Evolutionary conservation across 345 rosid genomes (phyloP).

Genomic region (Tarenaya hassleriana): DNA sequence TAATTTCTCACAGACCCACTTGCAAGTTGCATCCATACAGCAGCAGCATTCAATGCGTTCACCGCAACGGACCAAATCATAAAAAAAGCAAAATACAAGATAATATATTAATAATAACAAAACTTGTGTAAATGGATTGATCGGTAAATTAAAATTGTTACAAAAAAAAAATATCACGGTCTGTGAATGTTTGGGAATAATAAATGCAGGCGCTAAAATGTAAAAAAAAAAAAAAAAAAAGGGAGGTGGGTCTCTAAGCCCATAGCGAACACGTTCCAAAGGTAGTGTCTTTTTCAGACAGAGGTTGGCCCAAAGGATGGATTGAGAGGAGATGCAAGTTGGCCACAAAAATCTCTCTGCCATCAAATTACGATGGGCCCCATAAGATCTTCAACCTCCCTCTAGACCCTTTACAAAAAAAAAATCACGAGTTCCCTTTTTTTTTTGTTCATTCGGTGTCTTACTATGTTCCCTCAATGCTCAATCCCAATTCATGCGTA

Average conservation of each 20-base stretch:
- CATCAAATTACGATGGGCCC: slow-evolving; percentile 27
- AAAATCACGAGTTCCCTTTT: not conserved
- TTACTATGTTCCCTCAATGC: not conserved
- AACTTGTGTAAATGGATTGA: no score
- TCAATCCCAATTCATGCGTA: no score
- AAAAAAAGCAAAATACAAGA: no score
- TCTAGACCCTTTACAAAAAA: slow-evolving; percentile 15
- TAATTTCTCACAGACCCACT: slow-evolving; percentile 1
- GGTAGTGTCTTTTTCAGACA: slow-evolving; percentile 31
- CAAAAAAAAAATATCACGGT: not conserved
- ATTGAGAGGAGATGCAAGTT: slow-evolving; percentile 29
- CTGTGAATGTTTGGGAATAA: no score
- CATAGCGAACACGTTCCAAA: slow-evolving; percentile 28
- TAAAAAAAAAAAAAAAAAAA: slow-evolving; percentile 1
- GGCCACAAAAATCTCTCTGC: slow-evolving; percentile 27
- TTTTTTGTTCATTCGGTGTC: not conserved
- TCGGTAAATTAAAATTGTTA: not conserved
- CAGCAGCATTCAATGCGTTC: no score
- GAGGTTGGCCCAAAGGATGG: slow-evolving; percentile 32
- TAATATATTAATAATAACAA: no score
- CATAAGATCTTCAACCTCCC: slow-evolving; percentile 23
- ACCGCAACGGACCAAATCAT: no score
- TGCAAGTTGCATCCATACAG: slow-evolving; percentile 19
- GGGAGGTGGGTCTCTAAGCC: slow-evolving; percentile 25
- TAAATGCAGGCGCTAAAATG: slow-evolving; percentile 2